Evolutionary conservation across 768 basidiomycete genomes (phyloP).

Genomic region (Cubamyces lactineus): DNA sequence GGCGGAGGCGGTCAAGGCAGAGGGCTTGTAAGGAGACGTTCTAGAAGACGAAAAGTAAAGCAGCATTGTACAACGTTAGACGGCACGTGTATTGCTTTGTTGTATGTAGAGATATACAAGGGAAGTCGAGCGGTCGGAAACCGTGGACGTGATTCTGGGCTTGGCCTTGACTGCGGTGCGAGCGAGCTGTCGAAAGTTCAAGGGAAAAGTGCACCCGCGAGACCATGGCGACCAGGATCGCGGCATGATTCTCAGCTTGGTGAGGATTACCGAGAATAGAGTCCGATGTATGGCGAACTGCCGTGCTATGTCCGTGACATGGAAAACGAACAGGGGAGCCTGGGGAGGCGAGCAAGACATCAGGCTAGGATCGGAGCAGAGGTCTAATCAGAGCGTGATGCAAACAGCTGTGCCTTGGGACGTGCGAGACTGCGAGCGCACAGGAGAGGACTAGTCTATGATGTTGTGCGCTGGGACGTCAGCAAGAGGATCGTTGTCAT

Average conservation of each 20-base stretch:
- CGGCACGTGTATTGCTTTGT: slow-evolving; percentile 8
- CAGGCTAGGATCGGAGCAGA: slow-evolving; percentile 16
- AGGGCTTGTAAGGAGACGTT: slow-evolving; percentile 27
- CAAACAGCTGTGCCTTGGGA: neutral
- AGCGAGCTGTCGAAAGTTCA: neutral
- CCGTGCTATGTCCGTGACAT: slow-evolving; percentile 7
- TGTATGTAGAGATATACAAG: slow-evolving; percentile 17
- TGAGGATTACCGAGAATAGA: too few species aligned
- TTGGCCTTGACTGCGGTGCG: too few species aligned
- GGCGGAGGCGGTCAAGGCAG: slow-evolving; percentile 48
- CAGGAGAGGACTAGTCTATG: neutral
- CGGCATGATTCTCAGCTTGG: too few species aligned
- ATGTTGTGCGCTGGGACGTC: neutral
- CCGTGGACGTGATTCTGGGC: too few species aligned
- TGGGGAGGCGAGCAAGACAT: slow-evolving; percentile 1
- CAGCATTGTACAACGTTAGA: slow-evolving; percentile 2
- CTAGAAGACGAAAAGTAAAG: neutral
- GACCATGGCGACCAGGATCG: slow-evolving; percentile 6
- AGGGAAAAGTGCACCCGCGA: neutral
- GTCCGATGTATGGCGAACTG: neutral
- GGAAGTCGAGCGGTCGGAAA: neutral
- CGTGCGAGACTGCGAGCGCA: neutral
- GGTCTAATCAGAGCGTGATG: slow-evolving; percentile 11
- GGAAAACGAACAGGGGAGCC: neutral
- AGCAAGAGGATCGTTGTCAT: neutral